Percentiles rank a stretch among this genome's conserved stretches.
Conservation (phyloP, 1,284 basidiomycete genomes). For the Cryptococcus sp. region DNA sequence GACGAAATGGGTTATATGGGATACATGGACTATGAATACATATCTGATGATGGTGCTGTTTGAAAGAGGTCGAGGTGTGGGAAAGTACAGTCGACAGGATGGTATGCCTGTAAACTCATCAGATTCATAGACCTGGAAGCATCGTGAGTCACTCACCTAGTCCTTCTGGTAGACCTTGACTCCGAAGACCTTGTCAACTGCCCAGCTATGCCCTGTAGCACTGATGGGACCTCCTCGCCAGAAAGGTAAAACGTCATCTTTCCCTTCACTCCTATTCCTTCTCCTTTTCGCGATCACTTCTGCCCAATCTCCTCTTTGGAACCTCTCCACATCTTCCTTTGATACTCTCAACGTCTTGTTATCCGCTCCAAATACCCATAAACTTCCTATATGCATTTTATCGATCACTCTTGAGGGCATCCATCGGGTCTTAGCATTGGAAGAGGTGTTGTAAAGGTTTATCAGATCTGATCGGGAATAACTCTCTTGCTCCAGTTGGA, state of each 20-base stretch:
- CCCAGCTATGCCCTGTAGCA: constrained; percentile 12
- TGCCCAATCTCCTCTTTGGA: constrained; percentile 10
- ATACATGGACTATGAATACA: constrained; percentile 7
- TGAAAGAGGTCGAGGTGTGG: no score
- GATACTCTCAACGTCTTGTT: constrained; percentile 4
- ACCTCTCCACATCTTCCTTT: constrained; percentile 4
- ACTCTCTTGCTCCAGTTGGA: neutral
- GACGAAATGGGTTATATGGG: neutral
- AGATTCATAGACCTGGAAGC: no score
- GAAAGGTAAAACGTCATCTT: constrained; percentile 10
- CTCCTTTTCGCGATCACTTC: constrained; percentile 5
- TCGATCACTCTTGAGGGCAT: neutral
- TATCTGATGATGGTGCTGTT: no score
- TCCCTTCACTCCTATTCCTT: constrained; percentile 3
- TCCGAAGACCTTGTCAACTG: constrained; percentile 9
- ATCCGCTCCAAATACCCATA: constrained; percentile 11
- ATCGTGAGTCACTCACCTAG: neutral
- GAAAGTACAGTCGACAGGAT: no score
- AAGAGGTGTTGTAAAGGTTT: neutral
- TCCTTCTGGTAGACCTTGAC: constrained; percentile 11
- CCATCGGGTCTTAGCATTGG: no score
- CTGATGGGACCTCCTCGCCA: constrained; percentile 13
- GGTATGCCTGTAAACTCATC: no score
- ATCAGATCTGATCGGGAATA: constrained; percentile 1
- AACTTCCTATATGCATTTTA: constrained; percentile 4